Percentiles rank a stretch among this genome's conserved stretches.
Conservation (phyloP, 306 rosid species). For the Gastrolobium villosum region DNA sequence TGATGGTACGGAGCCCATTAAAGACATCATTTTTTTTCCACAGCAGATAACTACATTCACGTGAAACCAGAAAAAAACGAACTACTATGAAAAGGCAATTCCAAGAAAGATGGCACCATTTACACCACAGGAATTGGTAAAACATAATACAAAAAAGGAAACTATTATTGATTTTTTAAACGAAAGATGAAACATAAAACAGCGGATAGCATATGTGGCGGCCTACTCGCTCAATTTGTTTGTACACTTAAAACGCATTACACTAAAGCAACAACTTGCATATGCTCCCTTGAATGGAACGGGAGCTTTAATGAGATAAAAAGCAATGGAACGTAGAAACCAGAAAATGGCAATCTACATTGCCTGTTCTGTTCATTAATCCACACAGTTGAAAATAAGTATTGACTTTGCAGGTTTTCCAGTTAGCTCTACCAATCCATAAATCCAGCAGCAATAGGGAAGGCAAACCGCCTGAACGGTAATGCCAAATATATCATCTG, state of each 20-base stretch:
- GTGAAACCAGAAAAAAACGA: slow-evolving; percentile 12
- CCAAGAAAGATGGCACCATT: background rate
- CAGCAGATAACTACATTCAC: background rate
- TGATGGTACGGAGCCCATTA: background rate
- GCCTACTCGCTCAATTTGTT: slow-evolving; percentile 44
- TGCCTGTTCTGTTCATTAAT: slow-evolving; percentile 36
- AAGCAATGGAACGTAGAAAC: slow-evolving; percentile 27
- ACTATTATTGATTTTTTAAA: background rate
- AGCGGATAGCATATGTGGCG: slow-evolving; percentile 26
- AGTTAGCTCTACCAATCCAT: slow-evolving; percentile 53
- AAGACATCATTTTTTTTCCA: background rate
- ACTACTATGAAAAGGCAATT: background rate
- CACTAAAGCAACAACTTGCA: slow-evolving; percentile 34
- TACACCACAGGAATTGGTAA: slow-evolving; percentile 4
- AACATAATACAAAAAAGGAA: slow-evolving; percentile 19
- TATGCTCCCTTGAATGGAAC: slow-evolving; percentile 40
- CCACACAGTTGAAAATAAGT: slow-evolving; percentile 44
- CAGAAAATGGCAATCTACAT: slow-evolving; percentile 39
- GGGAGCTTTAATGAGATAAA: slow-evolving; percentile 20
- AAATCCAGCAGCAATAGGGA: slow-evolving; percentile 45
- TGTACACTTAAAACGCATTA: slow-evolving; percentile 46
- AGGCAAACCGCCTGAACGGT: slow-evolving; percentile 47
- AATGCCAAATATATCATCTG: slow-evolving; percentile 48
- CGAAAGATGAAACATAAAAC: slow-evolving; percentile 37
- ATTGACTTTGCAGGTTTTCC: slow-evolving; percentile 45